Percentiles rank a stretch among this genome's conserved stretches.
Evolutionary conservation across 108 stramenopile species (phyloP).

Genomic region (Skeletonema grethae): DNA sequence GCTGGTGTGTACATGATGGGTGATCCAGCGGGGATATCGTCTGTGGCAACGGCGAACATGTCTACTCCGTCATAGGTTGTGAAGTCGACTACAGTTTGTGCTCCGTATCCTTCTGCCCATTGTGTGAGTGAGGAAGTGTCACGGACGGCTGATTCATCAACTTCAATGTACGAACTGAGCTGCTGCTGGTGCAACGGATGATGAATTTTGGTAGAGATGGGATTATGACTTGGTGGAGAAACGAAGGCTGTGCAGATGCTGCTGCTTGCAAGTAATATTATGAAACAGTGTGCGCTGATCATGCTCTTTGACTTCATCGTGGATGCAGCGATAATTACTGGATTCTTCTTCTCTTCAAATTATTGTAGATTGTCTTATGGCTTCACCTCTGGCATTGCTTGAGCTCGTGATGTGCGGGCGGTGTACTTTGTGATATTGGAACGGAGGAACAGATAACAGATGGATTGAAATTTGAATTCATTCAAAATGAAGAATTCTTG

Average conservation of each 20-base stretch:
- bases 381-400: too few species aligned
- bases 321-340: neutral
- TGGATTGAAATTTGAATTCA: neutral
- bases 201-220: neutral
- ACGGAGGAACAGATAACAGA: too few species aligned
- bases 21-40: conserved; percentile 48
- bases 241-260: neutral
- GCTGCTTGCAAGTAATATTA: neutral
- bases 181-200: neutral
- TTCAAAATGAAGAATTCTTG: neutral
- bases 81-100: neutral
- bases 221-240: neutral
- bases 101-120: neutral
- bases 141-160: neutral
- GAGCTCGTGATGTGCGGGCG: too few species aligned
- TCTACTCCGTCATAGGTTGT: conserved; percentile 14
- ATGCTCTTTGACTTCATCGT: neutral
- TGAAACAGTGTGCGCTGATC: neutral
- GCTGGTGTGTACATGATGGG: neutral
- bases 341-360: too few species aligned
- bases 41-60: conserved; percentile 34
- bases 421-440: too few species aligned
- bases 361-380: too few species aligned
- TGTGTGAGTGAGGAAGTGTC: neutral
- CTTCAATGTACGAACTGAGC: neutral